phyloP scores from a whole-genome alignment of 176 grass and related monocot species.

The Musa itinerans region DNA sequence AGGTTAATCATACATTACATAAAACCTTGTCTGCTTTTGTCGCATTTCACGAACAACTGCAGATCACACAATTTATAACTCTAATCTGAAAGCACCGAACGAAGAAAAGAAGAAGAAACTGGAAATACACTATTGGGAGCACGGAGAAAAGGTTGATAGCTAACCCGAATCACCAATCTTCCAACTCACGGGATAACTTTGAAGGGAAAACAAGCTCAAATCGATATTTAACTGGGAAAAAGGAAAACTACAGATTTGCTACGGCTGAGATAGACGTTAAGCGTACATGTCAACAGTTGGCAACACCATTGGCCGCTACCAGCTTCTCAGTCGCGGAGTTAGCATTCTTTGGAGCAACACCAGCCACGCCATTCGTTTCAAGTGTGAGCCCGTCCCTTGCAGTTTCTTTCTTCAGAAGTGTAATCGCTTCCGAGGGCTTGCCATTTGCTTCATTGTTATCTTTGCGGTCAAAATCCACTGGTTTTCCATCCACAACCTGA shows the following conservation, averaged over 20 bases:
- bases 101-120: background rate
- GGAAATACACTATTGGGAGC: background rate
- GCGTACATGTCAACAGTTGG: background rate
- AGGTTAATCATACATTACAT: too few species aligned
- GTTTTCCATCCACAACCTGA: background rate
- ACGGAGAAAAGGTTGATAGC: background rate
- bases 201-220: background rate
- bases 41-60: too few species aligned
- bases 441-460: background rate
- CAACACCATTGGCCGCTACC: background rate
- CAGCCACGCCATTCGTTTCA: background rate
- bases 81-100: too few species aligned
- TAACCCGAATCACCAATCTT: background rate
- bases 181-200: background rate
- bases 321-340: slow-evolving; percentile 19
- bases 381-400: background rate
- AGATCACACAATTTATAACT: too few species aligned
- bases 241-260: background rate
- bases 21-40: too few species aligned
- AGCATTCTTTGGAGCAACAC: slow-evolving; percentile 27
- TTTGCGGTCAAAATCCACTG: background rate
- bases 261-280: background rate
- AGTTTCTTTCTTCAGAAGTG: background rate
- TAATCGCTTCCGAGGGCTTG: background rate
- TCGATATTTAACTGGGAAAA: background rate